phyloP scores from a whole-genome alignment of 352 stramenopile genomes.

The Phytopythium sindhum region DNA sequence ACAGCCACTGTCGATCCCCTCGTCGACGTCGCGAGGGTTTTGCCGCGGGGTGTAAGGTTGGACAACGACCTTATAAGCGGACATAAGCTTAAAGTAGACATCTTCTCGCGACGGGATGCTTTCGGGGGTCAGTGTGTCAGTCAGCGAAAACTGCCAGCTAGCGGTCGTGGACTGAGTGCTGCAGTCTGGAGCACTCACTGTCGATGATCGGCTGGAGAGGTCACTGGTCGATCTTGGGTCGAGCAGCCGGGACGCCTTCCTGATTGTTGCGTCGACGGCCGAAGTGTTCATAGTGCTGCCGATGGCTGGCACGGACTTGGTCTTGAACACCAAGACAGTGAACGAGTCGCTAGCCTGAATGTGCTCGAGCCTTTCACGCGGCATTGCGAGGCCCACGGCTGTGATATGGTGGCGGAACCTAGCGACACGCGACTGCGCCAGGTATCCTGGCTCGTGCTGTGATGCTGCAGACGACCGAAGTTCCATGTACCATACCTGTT shows the following conservation, averaged over 20 bases:
- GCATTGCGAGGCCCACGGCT: constrained; percentile 14
- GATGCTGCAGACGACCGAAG: constrained; percentile 19
- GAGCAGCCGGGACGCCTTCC: neutral
- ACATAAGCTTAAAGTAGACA: constrained; percentile 53
- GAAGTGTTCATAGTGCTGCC: neutral
- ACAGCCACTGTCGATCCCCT: neutral
- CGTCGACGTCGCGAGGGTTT: constrained; percentile 1
- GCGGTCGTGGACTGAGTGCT: too few species aligned
- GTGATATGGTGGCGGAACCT: constrained; percentile 34
- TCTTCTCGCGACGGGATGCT: constrained; percentile 49
- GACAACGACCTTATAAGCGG: constrained; percentile 50
- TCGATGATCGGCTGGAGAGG: neutral
- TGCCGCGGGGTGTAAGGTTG: constrained; percentile 6
- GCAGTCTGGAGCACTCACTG: neutral
- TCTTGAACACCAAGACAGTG: constrained; percentile 45
- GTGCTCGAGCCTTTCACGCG: constrained; percentile 32
- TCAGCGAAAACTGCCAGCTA: constrained; percentile 43
- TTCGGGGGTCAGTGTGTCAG: constrained; percentile 18
- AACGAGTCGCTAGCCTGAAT: constrained; percentile 43
- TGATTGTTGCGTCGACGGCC: neutral
- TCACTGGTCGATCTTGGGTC: neutral
- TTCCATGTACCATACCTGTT: constrained; percentile 44
- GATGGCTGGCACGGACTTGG: constrained; percentile 17
- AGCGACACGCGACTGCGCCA: constrained; percentile 10
- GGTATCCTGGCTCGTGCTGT: neutral